Conservation (phyloP, 2,329 filamentous ascomycete genomes). For the Drechslerella stenobrocha region DNA sequence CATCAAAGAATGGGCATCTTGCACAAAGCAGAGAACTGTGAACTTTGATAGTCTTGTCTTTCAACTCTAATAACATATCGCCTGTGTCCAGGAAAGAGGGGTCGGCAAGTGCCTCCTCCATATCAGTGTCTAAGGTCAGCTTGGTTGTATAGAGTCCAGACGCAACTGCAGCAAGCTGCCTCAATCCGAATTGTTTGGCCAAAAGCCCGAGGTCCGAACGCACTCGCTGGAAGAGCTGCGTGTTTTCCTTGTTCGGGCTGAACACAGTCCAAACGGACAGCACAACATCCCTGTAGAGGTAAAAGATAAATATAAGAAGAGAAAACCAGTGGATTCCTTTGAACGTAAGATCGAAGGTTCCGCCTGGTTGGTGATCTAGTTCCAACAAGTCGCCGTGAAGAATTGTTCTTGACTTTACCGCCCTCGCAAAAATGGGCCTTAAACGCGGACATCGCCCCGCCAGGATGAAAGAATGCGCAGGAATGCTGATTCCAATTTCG, state of each 20-base stretch:
- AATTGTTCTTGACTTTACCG: constrained; percentile 13
- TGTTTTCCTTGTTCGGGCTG: constrained; percentile 63
- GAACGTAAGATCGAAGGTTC: constrained; percentile 67
- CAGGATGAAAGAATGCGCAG: constrained; percentile 80
- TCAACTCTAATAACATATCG: constrained; percentile 77
- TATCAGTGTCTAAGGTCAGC: constrained; percentile 51
- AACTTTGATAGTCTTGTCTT: constrained; percentile 68
- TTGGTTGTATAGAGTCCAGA: constrained; percentile 61
- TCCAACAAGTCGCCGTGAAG: constrained; percentile 36
- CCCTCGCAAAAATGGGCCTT: constrained; percentile 28
- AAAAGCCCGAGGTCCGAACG: constrained; percentile 63
- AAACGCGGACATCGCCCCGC: constrained; percentile 68
- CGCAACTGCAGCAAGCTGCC: constrained; percentile 77
- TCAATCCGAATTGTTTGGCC: constrained; percentile 20
- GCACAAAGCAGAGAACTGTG: constrained; percentile 80
- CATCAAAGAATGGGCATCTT: constrained; percentile 88
- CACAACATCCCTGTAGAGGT: constrained; percentile 76
- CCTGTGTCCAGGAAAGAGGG: constrained; percentile 67
- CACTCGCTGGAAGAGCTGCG: constrained; percentile 74
- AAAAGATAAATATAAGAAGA: constrained; percentile 76
- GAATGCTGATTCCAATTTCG: constrained; percentile 64
- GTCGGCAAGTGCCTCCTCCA: constrained; percentile 71
- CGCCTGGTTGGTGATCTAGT: constrained; percentile 53
- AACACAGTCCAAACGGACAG: constrained; percentile 84
- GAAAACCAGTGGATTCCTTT: constrained; percentile 74